Evolutionary conservation across 768 basidiomycete species (phyloP).

Genomic region (Tubosaeta brunneosetosa): DNA sequence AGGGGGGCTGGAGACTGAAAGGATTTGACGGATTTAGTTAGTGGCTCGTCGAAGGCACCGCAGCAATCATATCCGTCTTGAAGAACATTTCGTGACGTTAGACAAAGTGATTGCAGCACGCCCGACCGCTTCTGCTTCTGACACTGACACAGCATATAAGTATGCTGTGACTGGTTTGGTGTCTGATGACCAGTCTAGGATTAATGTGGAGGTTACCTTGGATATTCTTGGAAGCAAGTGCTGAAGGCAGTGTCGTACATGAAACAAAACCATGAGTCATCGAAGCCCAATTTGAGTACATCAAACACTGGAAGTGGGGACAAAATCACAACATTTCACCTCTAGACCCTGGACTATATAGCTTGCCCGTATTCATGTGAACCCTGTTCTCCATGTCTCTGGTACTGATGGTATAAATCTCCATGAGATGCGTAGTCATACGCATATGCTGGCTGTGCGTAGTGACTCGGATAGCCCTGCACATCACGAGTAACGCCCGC

Average conservation of each 20-base stretch:
- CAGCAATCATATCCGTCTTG: neutral
- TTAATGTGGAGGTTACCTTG: neutral
- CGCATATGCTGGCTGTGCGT: constrained; percentile 18
- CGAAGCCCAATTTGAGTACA: constrained; percentile 22
- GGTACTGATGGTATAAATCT: constrained; percentile 25
- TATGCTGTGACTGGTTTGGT: neutral
- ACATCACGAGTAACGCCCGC: constrained; percentile 37
- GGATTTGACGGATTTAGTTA: no score
- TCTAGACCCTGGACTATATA: constrained; percentile 21
- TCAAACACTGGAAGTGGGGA: constrained; percentile 22
- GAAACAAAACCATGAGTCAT: neutral
- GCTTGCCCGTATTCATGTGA: constrained; percentile 31
- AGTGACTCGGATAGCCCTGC: constrained; percentile 33
- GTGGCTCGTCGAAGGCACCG: neutral
- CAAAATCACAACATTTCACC: constrained; percentile 13
- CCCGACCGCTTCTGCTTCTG: neutral
- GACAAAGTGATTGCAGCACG: neutral
- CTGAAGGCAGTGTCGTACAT: neutral
- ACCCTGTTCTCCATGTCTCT: constrained; percentile 28
- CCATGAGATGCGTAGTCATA: constrained; percentile 29
- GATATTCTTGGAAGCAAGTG: neutral
- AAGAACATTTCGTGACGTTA: neutral
- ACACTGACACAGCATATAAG: neutral
- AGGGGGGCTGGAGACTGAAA: no score
- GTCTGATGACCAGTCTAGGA: neutral